A percentile compares a stretch with the other conserved stretches of the same genome.
Conservation (phyloP, 306 rosid species). For the Sphenostylis stenocarpa region DNA sequence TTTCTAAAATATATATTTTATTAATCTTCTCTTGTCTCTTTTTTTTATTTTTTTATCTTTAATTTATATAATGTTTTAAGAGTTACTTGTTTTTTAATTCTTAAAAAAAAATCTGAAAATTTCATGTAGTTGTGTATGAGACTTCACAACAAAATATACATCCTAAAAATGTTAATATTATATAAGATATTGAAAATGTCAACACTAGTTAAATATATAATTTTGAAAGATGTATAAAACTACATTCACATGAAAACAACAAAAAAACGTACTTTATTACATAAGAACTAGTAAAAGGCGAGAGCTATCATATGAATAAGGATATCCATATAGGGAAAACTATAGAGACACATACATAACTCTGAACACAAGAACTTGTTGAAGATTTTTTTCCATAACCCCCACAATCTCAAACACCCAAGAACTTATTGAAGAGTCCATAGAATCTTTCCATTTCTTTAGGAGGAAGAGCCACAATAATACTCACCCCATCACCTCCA, state of each 20-base stretch:
- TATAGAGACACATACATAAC: too few species aligned
- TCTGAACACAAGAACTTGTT: neutral
- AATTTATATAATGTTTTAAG: too few species aligned
- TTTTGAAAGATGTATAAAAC: neutral
- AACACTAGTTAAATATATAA: neutral
- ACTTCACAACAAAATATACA: too few species aligned
- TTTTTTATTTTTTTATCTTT: too few species aligned
- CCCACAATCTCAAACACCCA: neutral
- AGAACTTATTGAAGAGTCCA: neutral
- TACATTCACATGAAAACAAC: neutral
- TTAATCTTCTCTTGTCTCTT: too few species aligned
- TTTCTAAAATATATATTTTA: too few species aligned
- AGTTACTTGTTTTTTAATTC: too few species aligned
- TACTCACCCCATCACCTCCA: neutral
- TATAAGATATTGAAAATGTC: neutral
- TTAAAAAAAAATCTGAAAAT: too few species aligned
- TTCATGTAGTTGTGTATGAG: too few species aligned
- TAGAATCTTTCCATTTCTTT: neutral
- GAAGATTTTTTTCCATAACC: neutral
- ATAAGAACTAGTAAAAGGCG: neutral
- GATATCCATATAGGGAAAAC: neutral
- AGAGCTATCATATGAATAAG: neutral
- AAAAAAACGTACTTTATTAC: neutral
- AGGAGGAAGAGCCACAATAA: conserved; percentile 11
- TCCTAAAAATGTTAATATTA: neutral